Base-by-base conservation (phyloP, 164 flowering plant species). In the Cinnamomum micranthum region DNA sequence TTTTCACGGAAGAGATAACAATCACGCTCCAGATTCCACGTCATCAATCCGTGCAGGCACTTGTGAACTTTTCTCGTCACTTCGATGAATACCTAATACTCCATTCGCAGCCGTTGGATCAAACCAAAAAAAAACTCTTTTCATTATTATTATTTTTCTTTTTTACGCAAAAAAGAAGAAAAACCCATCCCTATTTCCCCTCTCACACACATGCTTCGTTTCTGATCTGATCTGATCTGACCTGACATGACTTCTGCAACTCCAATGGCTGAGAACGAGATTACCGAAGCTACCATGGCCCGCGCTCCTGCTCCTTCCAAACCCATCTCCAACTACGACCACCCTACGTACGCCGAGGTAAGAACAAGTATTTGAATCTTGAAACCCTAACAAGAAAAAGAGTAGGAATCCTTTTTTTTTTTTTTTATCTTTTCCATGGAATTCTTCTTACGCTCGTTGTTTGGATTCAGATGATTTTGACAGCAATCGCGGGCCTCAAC, bases 401-500 rank as follows among this genome's bases (percentile, higher is more conserved):
- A 31, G 35, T 31, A 31, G 1, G 35, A 31, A 31, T 31, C 35
- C 35, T 31, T 31, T 25, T 25, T 25, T 24, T 25, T 24, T 24
- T 0, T 24, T 1, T 25, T 31, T 31, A 31, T 31, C 35, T 31
- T 31, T 31, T 31, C 35, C 6, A 31, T 31, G 35, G 35, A 31
- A 31, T 4, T 31, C 47, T 41, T 41, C 47, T 41, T 1, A 41
- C 20, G 1, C 19, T 17, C 17, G 5, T n/a, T 55, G 60, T 55
- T 55, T 55, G 60, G 20, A 19, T 19, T 3, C 69, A 66, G 69
- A 66, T 66, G 69, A 67, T 67, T 13, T 31, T 25, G 14, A 13
- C 50, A 50, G 75, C 75, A 41, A 47, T 73, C 75, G 58, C 27
- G 33, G 31, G n/a, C 52, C 68, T 73, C 4, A 64, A 73, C 69